phyloP scores from a whole-genome alignment of 441 rosid genomes.

The Gossypium laxum region DNA sequence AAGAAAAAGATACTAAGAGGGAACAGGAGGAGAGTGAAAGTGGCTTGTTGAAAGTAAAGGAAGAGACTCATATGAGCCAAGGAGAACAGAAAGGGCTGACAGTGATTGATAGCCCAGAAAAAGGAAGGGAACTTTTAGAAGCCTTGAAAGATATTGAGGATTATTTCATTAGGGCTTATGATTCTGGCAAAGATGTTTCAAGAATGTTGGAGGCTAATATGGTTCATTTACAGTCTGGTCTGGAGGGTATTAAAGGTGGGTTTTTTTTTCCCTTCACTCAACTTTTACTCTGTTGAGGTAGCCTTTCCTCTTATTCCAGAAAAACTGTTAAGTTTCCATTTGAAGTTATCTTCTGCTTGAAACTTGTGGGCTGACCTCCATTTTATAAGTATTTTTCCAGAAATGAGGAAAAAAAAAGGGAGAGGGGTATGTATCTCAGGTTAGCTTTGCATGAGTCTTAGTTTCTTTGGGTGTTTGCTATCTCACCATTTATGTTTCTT shows the following conservation, averaged over 20 bases:
- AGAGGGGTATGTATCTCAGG: no score
- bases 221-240: slow-evolving; percentile 42
- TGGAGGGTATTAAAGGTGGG: slow-evolving; percentile 58
- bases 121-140: slow-evolving; percentile 59
- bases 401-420: background rate
- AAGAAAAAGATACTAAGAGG: slow-evolving; percentile 21
- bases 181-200: slow-evolving; percentile 65
- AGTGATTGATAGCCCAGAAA: slow-evolving; percentile 39
- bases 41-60: slow-evolving; percentile 26
- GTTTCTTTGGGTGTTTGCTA: background rate
- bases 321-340: background rate
- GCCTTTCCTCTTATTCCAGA: background rate
- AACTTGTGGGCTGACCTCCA: background rate
- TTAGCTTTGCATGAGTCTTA: background rate
- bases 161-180: slow-evolving; percentile 61
- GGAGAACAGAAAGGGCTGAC: slow-evolving; percentile 40
- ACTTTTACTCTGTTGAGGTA: background rate
- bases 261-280: background rate
- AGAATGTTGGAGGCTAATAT: slow-evolving; percentile 62
- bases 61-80: slow-evolving; percentile 23
- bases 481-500: background rate
- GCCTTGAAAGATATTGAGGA: slow-evolving; percentile 61
- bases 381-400: background rate
- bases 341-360: background rate
- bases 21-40: slow-evolving; percentile 22